Base-by-base conservation (phyloP, 306 rosid species). In the Castanea mollissima region DNA sequence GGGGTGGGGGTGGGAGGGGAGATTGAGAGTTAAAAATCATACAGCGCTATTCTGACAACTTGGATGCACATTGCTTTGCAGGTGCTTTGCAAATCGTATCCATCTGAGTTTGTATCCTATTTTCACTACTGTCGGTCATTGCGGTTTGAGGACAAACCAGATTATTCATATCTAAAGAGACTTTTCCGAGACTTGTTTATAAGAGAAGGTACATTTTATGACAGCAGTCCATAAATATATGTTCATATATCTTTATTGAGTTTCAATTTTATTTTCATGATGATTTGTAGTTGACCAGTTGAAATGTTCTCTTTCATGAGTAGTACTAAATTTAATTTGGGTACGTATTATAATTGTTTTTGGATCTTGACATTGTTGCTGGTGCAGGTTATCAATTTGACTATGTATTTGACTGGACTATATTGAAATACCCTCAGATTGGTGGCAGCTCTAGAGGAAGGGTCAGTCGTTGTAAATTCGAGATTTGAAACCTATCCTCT, bases 141-240 rank as follows among this genome's bases (percentile, higher is more conserved):
- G 90, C 92, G 94, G 84, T 96, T 96, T 82, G 99, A 96, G 78
- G 99, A 96, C 90, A 96, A 96, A 83, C 99, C 99, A 68, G 99
- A 96, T 88, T 96, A 93, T 87, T 93, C 99, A 16, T 96, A 96
- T 79, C 80, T 96, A 44, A 96, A 96, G 91, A 93, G 99, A 81
- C 98, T 96, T 74, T 93, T 93, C 73, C 89, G 97, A 31, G 99
- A 96, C 79, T 89, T 96, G 27, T 96, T 96, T 87, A 93, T 93
- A 82, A 92, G 99, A 79, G 98, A 93, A 96, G 99, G 99, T 88
- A 80, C 44, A 15, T 11, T 51, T 55, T 15, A 65, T 78, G 52
- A 44, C 55, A 55, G 55, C 9, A 73, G 71, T 74, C 64, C 49
- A 5, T 20, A 14, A 56, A 49, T 55, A 51, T 74, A 32, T 51